These are phyloP conservation scores for Leptosphaerulina australis DNA, from an alignment of 2,329 filamentous ascomycete species.

Conservation along the genomic window DNA sequence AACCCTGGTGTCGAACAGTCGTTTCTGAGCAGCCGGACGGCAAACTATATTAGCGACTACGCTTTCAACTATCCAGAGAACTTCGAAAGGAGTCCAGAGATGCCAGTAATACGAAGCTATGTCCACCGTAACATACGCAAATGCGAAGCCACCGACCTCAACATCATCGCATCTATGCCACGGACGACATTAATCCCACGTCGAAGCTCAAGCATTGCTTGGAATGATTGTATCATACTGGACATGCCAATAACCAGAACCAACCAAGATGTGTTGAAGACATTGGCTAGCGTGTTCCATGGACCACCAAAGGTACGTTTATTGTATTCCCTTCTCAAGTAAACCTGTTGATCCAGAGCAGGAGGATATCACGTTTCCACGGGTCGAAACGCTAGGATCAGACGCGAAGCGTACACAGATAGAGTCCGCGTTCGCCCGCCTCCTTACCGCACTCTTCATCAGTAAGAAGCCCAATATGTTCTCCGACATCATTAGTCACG, in stretches of 20 bases:
- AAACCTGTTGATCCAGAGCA: too few species aligned
- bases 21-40: constrained; percentile 61
- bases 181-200: constrained; percentile 59
- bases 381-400: constrained; percentile 31
- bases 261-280: constrained; percentile 60
- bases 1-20: constrained; percentile 58
- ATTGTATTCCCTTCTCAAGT: not conserved
- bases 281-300: constrained; percentile 62
- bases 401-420: constrained; percentile 45
- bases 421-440: constrained; percentile 60
- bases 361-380: constrained; percentile 47
- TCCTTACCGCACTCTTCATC: constrained; percentile 62
- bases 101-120: constrained; percentile 55
- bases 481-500: constrained; percentile 57
- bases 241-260: constrained; percentile 59
- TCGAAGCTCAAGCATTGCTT: constrained; percentile 44
- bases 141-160: constrained; percentile 62
- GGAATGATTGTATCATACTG: constrained; percentile 51
- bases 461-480: constrained; percentile 59
- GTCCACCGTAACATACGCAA: constrained; percentile 58
- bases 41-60: constrained; percentile 64
- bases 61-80: constrained; percentile 61
- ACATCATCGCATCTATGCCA: constrained; percentile 63
- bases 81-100: constrained; percentile 55
- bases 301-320: constrained; percentile 51